Evolutionary conservation across 148 eudicot species (phyloP).

Genomic region (Heliamphora exappendiculata): DNA sequence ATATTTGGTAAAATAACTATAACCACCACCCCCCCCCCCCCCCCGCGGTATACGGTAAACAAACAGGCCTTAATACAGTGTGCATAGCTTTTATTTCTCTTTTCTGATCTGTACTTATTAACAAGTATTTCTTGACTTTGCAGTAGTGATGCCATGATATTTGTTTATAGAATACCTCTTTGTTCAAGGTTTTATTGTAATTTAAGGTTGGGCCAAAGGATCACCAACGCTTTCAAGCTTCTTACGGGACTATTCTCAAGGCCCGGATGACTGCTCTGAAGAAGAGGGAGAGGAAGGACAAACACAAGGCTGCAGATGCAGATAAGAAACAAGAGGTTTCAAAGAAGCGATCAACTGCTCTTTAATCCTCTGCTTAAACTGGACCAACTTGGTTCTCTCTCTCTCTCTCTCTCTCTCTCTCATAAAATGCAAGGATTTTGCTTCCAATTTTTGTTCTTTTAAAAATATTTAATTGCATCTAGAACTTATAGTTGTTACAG

Average conservation of each 20-base stretch:
- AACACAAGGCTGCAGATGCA: constrained; percentile 55
- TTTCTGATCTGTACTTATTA: too few relatives aligned
- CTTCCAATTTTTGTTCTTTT: background rate
- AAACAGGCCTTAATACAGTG: too few relatives aligned
- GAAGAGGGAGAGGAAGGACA: constrained; percentile 90
- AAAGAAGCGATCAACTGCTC: constrained; percentile 29
- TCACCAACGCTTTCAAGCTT: constrained; percentile 87
- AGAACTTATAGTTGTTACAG: background rate
- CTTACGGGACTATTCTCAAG: constrained; percentile 83
- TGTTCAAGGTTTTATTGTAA: background rate
- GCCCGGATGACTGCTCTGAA: constrained; percentile 90
- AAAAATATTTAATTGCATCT: background rate
- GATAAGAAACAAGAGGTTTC: constrained; percentile 39
- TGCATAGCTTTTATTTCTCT: background rate
- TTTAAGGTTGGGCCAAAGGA: constrained; percentile 77
- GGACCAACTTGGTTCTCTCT: background rate
- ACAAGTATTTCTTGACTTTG: background rate
- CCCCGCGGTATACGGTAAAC: too few relatives aligned
- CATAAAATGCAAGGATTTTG: background rate
- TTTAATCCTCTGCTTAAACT: constrained; percentile 16
- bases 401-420: too few relatives aligned
- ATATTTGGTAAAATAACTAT: too few relatives aligned
- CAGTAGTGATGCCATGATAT: background rate
- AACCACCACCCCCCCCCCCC: too few relatives aligned
- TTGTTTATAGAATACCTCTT: background rate